Evolutionary conservation across 208 protist species (phyloP).

Genomic region (Wallacemonas sp.): DNA sequence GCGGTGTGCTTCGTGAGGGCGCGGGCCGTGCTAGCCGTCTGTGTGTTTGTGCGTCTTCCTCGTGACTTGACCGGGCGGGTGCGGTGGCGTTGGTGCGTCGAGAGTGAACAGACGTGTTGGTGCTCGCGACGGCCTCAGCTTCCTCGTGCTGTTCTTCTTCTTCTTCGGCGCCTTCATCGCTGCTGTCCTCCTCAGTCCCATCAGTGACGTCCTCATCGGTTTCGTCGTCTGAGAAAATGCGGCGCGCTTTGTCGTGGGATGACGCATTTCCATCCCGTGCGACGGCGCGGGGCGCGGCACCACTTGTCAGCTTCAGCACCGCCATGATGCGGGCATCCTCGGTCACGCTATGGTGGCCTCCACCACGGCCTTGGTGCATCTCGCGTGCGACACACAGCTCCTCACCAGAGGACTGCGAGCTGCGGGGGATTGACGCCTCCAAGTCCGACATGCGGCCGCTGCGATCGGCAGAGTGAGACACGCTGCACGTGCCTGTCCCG

Average conservation of each 20-base stretch:
- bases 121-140: no score
- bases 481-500: not conserved
- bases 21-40: no score
- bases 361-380: not conserved
- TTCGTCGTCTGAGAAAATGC: no score
- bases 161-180: not conserved
- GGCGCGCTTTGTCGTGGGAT: no score
- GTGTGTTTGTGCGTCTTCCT: no score
- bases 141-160: not conserved
- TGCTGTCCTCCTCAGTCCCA: not conserved
- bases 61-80: no score
- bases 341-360: not conserved
- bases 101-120: no score
- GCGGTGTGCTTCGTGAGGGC: no score
- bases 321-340: not conserved
- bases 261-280: no score
- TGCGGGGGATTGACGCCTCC: not conserved
- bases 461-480: not conserved
- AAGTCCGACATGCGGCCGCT: constrained; percentile 1
- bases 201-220: not conserved
- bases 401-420: not conserved
- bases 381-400: not conserved
- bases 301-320: not conserved
- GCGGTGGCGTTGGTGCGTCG: no score
- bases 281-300: not conserved